These are phyloP conservation scores for Tribonema minus DNA, from an alignment of 108 stramenopile species.

Conservation along the genomic window DNA sequence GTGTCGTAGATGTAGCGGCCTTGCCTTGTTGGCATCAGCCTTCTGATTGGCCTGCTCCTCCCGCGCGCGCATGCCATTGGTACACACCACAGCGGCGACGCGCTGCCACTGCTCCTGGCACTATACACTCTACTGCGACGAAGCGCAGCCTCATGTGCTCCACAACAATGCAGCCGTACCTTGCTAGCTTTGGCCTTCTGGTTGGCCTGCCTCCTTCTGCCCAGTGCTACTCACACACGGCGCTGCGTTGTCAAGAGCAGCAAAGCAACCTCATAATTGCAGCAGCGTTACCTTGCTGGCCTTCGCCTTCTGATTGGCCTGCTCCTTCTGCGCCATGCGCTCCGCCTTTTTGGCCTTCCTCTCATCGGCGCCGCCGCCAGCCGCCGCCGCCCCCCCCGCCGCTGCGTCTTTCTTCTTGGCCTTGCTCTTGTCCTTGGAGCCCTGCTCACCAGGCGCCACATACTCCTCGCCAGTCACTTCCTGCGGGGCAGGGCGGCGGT, in stretches of 20 bases:
- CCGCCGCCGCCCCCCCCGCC: background rate
- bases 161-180: background rate
- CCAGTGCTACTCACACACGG: too few species aligned
- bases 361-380: background rate
- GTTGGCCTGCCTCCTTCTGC: slow-evolving; percentile 70
- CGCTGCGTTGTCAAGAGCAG: too few species aligned
- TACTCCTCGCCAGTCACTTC: slow-evolving; percentile 3
- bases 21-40: background rate
- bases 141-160: background rate
- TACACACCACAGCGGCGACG: background rate
- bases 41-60: background rate
- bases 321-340: slow-evolving; percentile 30
- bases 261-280: too few species aligned
- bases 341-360: slow-evolving; percentile 17
- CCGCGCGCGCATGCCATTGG: background rate
- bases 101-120: background rate
- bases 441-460: slow-evolving; percentile 40
- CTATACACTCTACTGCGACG: background rate
- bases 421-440: slow-evolving; percentile 22
- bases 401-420: slow-evolving; percentile 39
- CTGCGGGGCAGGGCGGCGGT: background rate
- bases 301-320: slow-evolving; percentile 55
- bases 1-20: too few species aligned
- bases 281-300: slow-evolving; percentile 84
- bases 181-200: slow-evolving; percentile 1